These are phyloP conservation scores for Lactarius sanguifluus DNA, from an alignment of 768 basidiomycete species.

Conservation along the genomic window DNA sequence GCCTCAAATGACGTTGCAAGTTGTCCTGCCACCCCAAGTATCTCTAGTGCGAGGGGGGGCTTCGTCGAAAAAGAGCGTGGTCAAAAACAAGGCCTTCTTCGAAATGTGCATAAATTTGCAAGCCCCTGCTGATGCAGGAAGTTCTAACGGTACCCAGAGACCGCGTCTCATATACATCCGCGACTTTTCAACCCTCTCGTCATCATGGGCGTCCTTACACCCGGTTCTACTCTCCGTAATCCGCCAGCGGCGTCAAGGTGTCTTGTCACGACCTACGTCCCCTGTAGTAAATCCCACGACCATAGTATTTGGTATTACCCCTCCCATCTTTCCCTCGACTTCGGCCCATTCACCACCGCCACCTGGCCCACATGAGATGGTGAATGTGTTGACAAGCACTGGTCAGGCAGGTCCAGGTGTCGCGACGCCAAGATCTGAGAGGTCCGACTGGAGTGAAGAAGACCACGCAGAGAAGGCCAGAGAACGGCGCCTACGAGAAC, in stretches of 20 bases:
- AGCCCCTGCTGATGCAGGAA: constrained; percentile 31
- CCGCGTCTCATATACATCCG: constrained; percentile 84
- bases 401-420: constrained; percentile 37
- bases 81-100: constrained; percentile 68
- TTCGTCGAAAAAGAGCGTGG: constrained; percentile 24
- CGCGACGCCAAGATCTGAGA: constrained; percentile 39
- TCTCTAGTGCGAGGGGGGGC: constrained; percentile 30
- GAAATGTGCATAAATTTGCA: constrained; percentile 72
- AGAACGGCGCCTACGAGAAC: constrained; percentile 68
- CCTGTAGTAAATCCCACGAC: constrained; percentile 68
- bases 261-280: constrained; percentile 58
- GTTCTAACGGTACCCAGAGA: constrained; percentile 33
- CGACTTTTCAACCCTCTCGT: constrained; percentile 73
- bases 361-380: constrained; percentile 37
- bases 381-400: constrained; percentile 48
- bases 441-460: constrained; percentile 64
- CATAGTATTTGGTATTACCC: constrained; percentile 87
- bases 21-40: constrained; percentile 38
- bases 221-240: constrained; percentile 76
- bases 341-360: constrained; percentile 34
- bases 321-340: constrained; percentile 59
- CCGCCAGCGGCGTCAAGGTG: constrained; percentile 68
- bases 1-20: constrained; percentile 51
- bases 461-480: constrained; percentile 63
- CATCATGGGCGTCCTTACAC: constrained; percentile 76